Evolutionary conservation across 257 asterid species (phyloP).

Genomic region (Echites panduratus): DNA sequence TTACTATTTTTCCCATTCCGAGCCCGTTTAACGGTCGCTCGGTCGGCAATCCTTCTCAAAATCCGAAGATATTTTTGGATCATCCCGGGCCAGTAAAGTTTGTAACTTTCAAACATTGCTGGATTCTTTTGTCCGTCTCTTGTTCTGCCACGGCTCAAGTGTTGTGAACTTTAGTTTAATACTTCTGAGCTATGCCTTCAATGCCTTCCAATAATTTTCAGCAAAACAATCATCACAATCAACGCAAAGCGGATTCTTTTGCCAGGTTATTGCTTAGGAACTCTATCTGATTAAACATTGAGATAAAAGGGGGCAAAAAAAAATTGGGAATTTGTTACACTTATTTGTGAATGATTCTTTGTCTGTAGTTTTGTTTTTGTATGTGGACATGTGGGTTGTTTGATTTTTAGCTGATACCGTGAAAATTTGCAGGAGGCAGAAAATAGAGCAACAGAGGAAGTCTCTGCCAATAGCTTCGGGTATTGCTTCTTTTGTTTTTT

Average conservation of each 20-base stretch:
- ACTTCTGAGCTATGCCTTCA: constrained; percentile 43
- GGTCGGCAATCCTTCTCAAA: not conserved
- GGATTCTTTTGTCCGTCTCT: not conserved
- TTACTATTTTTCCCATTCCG: not conserved
- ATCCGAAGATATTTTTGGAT: not conserved
- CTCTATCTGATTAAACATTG: not conserved
- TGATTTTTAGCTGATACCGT: not conserved
- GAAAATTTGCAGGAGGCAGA: constrained; percentile 46
- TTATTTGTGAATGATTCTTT: not conserved
- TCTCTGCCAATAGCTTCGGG: constrained; percentile 83
- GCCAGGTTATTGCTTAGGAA: constrained; percentile 34
- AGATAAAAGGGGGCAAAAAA: not conserved
- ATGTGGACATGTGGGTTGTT: not conserved
- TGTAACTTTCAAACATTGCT: no score
- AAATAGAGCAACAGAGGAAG: constrained; percentile 59
- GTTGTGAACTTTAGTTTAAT: not conserved
- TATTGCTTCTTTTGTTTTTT: constrained; percentile 7
- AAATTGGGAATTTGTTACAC: not conserved
- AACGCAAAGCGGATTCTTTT: constrained; percentile 32
- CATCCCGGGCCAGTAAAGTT: not conserved
- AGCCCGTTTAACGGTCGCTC: not conserved
- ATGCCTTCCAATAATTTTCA: constrained; percentile 42
- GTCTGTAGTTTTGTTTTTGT: constrained; percentile 1
- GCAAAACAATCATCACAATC: constrained; percentile 24
- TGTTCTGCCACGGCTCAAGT: not conserved